Base-by-base conservation (phyloP, 2,329 filamentous ascomycete genomes). In the Paraconiothyrium brasiliense region DNA sequence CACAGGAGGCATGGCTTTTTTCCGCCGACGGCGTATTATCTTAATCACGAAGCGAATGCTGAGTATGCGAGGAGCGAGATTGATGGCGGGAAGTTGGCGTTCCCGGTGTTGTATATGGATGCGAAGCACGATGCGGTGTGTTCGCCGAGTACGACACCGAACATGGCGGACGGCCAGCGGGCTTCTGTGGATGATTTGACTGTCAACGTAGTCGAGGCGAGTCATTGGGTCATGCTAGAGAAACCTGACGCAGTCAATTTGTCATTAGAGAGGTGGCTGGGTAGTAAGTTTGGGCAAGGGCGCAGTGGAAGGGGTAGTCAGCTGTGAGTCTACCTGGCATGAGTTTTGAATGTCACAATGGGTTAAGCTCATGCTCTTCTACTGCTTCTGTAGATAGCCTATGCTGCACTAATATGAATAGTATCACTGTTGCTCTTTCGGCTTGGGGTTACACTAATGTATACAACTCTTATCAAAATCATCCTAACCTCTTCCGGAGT, bases 1-100 rank as follows among this genome's bases (percentile, higher is more conserved):
- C 30, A 35, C 10, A 20, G 35, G 14, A 50, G 22, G 14, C 30
- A 50, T 20, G 48, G 48, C 2, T 50, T n/a, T 2, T 50, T 50
- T 14, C 48, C 48, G 3, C 48, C 48, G 6, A 50, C 48, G 14
- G 48, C 48, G 27, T 49, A 49, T n/a, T 50, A 50, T 34, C 30
- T 50, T 14, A 50, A 50, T 13, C 27, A 50, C 30, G 48, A 35
- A 14, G 48, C 14, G 9, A 50, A 50, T 35, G 30, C 48, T 16
- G 27, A 35, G 30, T 50, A 14, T 22, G 27, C 48, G 8, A 20
- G 10, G 48, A 50, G 48, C n/a, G 48, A 35, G 30, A 30, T 35
- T 5, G 35, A 35, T 14, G 32, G 30, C 24, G 48, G 48, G 2
- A 30, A 35, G 30, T 24, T 50, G 32, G 48, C 37, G 7, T 35